A percentile compares a stretch with the other conserved stretches of the same genome.
Conservation (phyloP, 192 early-diverging fungal species). For the Coemansia sp. region DNA sequence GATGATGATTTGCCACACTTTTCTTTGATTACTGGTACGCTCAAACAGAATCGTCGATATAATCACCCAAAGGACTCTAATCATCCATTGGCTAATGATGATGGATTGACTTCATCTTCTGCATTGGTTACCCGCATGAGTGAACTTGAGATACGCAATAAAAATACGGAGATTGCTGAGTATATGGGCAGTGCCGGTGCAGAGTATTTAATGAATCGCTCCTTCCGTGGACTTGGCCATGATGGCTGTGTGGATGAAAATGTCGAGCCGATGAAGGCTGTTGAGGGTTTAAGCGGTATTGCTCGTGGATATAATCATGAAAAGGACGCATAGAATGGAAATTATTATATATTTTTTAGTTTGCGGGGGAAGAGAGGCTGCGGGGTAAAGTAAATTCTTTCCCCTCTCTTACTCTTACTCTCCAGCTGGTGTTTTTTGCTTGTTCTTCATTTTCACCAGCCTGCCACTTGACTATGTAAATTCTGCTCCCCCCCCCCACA, state of each 20-base stretch:
- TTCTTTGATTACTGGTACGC: conserved; percentile 83
- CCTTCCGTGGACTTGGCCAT: conserved; percentile 81
- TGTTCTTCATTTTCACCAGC: neutral
- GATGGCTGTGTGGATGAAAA: conserved; percentile 27
- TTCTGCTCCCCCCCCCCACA: too few species aligned
- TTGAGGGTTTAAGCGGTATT: conserved; percentile 84
- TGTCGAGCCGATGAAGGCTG: conserved; percentile 32
- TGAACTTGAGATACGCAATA: conserved; percentile 60
- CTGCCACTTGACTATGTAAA: neutral
- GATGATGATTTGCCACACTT: conserved; percentile 80
- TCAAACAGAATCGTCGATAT: conserved; percentile 61
- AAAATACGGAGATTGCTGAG: conserved; percentile 45
- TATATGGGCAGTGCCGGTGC: conserved; percentile 55
- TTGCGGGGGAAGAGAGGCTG: neutral
- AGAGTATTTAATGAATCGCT: conserved; percentile 71
- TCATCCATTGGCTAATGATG: neutral
- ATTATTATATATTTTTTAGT: conserved; percentile 7
- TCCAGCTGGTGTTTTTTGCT: neutral
- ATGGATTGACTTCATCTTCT: neutral
- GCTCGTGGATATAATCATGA: conserved; percentile 72
- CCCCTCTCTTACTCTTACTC: neutral
- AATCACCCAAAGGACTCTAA: conserved; percentile 10
- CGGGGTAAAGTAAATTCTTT: neutral
- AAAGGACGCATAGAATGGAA: conserved; percentile 19
- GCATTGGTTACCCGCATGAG: conserved; percentile 10